Evolutionary conservation across 1,284 basidiomycete genomes (phyloP), one percentile per base, ranked within the genome.

Genomic region (Rhodotorula mucilaginosa): DNA sequence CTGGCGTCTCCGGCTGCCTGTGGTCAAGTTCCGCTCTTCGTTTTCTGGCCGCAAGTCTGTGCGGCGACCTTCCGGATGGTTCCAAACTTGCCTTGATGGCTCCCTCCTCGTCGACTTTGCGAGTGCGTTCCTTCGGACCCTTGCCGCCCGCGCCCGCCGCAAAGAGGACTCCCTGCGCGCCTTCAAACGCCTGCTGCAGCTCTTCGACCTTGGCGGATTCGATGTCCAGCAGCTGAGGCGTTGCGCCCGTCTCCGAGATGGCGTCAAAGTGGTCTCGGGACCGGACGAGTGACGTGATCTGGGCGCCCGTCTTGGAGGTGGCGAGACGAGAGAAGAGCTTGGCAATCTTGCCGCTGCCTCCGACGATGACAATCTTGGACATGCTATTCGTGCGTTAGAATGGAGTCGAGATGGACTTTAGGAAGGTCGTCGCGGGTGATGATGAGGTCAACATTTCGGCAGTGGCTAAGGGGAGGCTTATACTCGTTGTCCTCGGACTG

Each of bases 71-170:
- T 19, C 18, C 1, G 19, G 26, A 26, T 0, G 1, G 10, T 13
- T 2, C 39, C 10, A 10, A 13, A 63, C 67, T 13, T 0, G 89
- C 86, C 80, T 90, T 90, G 67, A 90, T 76, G 0, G 89, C 88
- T 4, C 88, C 89, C 64, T 88, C 85, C 77, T 87, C 87, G 79
- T 91, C 90, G 16, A 91, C 89, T 34, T 83, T 84, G 74, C 85
- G 85, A 1, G 87, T 89, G 48, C 89, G 81, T 70, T 89, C 88
- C 16, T 83, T 80, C 0, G 86, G 75, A 12, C 88, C 89, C 76
- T 88, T 88, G 0, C 88, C 88, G 0, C 88, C 89, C 0, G 89
- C 87, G 2, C 90, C 90, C 1, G 88, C 88, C 29, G 85, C 82
- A 77, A 88, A 90, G 73, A 89, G 84, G 21, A 91, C 86, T 10